Conservation (phyloP, 2,329 filamentous ascomycete species). For the Clarireedia monteithiana region DNA sequence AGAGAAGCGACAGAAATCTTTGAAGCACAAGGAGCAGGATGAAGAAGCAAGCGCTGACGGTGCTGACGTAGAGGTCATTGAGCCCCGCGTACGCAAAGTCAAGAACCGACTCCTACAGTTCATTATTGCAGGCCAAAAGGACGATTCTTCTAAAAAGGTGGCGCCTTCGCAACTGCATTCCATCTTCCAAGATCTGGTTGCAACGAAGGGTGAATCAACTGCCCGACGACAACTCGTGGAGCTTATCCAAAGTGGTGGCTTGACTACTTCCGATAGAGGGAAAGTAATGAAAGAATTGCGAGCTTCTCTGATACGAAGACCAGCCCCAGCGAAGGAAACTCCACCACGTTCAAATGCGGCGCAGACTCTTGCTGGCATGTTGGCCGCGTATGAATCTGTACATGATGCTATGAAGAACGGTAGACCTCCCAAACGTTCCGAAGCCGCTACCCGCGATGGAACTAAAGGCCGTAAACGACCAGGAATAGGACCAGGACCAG, state of each 20-base stretch:
- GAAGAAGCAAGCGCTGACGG: neutral
- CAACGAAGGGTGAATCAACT: neutral
- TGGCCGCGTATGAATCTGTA: slow-evolving; percentile 4
- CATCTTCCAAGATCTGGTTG: slow-evolving; percentile 4
- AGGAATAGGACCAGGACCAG: neutral
- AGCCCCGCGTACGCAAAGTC: slow-evolving; percentile 4
- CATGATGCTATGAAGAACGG: neutral
- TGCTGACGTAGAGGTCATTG: neutral
- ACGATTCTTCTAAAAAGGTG: neutral
- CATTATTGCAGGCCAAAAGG: neutral
- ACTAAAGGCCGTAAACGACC: neutral
- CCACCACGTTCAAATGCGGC: neutral
- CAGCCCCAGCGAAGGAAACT: neutral
- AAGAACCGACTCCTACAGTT: slow-evolving; percentile 1
- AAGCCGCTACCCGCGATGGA: no score
- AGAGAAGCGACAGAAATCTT: neutral
- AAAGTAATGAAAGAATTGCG: slow-evolving; percentile 7
- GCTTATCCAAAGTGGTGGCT: slow-evolving; percentile 6
- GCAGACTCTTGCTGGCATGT: neutral
- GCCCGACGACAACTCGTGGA: slow-evolving; percentile 4
- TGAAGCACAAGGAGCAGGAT: neutral
- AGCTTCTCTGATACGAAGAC: slow-evolving; percentile 1
- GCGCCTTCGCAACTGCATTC: slow-evolving; percentile 4
- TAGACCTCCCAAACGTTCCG: no score
- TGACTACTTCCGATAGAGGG: slow-evolving; percentile 6